Percentiles rank a stretch among this genome's conserved stretches.
These are phyloP conservation scores for Ganoderma boninense DNA, from an alignment of 1,284 basidiomycete species.

Conservation along the genomic window DNA sequence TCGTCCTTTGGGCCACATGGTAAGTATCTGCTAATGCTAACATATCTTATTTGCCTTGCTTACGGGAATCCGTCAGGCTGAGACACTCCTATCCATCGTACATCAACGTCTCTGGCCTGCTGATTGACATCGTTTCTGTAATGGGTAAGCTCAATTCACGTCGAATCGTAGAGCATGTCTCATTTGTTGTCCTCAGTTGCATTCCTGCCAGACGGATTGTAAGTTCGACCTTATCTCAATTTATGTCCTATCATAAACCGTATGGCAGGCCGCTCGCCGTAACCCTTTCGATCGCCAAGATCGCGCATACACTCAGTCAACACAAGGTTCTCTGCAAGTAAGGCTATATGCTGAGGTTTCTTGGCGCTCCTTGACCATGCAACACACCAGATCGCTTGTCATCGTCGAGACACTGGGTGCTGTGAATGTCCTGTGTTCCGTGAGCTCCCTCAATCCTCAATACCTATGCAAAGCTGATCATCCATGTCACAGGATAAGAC, in stretches of 20 bases:
- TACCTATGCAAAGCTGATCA: neutral
- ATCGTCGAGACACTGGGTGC: constrained; percentile 59
- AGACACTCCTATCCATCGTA: constrained; percentile 56
- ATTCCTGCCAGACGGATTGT: constrained; percentile 61
- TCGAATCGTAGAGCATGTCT: neutral
- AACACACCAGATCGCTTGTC: constrained; percentile 22
- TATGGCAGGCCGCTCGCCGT: constrained; percentile 51
- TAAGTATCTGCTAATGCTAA: constrained; percentile 20
- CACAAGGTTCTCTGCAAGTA: constrained; percentile 68
- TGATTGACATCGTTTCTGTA: constrained; percentile 67
- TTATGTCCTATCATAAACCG: too few species aligned
- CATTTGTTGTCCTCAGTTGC: constrained; percentile 48
- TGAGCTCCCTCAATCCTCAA: constrained; percentile 26
- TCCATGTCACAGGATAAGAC: constrained; percentile 45
- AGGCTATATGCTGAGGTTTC: neutral
- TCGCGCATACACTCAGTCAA: constrained; percentile 60
- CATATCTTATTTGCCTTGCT: neutral
- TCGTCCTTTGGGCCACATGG: constrained; percentile 67
- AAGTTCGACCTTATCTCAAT: constrained; percentile 7
- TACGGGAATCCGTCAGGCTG: constrained; percentile 34
- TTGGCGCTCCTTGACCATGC: neutral
- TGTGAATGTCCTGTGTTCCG: constrained; percentile 51
- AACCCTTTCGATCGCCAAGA: constrained; percentile 52
- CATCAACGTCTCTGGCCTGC: constrained; percentile 60
- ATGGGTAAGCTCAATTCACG: constrained; percentile 36